phyloP scores from a whole-genome alignment of 2,329 filamentous ascomycete genomes.

The Dothistroma pini region DNA sequence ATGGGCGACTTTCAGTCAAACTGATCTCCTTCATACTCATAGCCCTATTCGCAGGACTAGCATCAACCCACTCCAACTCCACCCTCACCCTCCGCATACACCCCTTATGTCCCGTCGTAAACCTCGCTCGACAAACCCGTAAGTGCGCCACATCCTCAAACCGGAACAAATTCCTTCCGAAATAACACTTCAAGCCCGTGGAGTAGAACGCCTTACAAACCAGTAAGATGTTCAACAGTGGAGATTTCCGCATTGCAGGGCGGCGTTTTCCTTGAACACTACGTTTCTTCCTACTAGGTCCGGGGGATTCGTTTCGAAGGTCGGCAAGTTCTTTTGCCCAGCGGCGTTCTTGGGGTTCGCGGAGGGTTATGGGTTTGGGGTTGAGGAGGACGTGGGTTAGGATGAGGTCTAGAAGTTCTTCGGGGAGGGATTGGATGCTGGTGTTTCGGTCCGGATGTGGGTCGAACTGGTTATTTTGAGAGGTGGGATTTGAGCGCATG shows the following conservation, averaged over 20 bases:
- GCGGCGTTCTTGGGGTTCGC: constrained; percentile 9
- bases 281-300: not conserved
- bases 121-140: not conserved
- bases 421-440: constrained; percentile 8
- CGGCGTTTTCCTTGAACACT: not conserved
- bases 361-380: constrained; percentile 8
- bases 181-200: constrained; percentile 8
- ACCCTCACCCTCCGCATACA: constrained; percentile 1
- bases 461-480: not conserved
- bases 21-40: not conserved
- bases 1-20: not conserved
- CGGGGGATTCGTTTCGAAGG: constrained; percentile 7
- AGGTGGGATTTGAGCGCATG: not conserved
- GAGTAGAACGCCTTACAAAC: constrained; percentile 14
- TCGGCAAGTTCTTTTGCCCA: constrained; percentile 12
- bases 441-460: not conserved
- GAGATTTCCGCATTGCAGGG: constrained; percentile 6
- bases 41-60: not conserved
- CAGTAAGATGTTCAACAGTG: constrained; percentile 4
- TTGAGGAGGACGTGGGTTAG: constrained; percentile 5
- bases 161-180: constrained; percentile 8
- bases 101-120: not conserved
- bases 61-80: constrained; percentile 6
- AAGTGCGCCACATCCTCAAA: constrained; percentile 8
- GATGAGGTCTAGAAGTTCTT: constrained; percentile 12